Percentiles rank a stretch among this genome's conserved stretches.
phyloP scores from a whole-genome alignment of 2,329 filamentous ascomycete species.

The Cladorrhinum sp. region DNA sequence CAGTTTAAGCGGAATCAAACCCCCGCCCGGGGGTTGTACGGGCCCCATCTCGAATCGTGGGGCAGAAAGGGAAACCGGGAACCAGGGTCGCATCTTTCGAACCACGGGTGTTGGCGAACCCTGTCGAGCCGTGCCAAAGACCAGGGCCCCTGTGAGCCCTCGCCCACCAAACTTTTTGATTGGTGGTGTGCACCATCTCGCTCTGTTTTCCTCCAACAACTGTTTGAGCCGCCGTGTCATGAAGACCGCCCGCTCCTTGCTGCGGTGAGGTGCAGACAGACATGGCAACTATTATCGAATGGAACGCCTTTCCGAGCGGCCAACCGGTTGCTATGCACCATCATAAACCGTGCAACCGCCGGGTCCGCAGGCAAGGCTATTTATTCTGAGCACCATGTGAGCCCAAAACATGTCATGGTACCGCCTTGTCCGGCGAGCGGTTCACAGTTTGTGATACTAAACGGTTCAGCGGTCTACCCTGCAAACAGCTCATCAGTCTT shows the following conservation, averaged over 20 bases:
- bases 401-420: neutral
- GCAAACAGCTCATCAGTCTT: neutral
- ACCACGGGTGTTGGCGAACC: conserved; percentile 28
- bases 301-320: neutral
- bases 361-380: conserved; percentile 5
- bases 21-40: conserved; percentile 4
- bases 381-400: neutral
- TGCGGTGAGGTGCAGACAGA: neutral
- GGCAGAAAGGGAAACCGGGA: conserved; percentile 31
- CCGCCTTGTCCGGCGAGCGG: neutral
- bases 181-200: conserved; percentile 8
- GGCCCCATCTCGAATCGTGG: conserved; percentile 20
- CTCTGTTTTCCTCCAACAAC: conserved; percentile 2
- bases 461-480: neutral
- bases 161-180: conserved; percentile 15
- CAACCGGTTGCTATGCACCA: neutral
- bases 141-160: conserved; percentile 19
- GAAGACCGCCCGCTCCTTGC: conserved; percentile 1
- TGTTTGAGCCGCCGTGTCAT: neutral
- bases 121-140: conserved; percentile 24
- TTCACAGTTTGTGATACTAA: neutral
- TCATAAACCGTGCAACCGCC: conserved; percentile 1
- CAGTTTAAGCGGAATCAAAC: conserved; percentile 25
- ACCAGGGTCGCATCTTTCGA: conserved; percentile 32
- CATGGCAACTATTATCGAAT: conserved; percentile 7